A percentile compares a stretch with the other conserved stretches of the same genome.
These are phyloP conservation scores for Coemansia sp. DNA, from an alignment of 192 early-diverging fungal genomes.

Conservation along the genomic window DNA sequence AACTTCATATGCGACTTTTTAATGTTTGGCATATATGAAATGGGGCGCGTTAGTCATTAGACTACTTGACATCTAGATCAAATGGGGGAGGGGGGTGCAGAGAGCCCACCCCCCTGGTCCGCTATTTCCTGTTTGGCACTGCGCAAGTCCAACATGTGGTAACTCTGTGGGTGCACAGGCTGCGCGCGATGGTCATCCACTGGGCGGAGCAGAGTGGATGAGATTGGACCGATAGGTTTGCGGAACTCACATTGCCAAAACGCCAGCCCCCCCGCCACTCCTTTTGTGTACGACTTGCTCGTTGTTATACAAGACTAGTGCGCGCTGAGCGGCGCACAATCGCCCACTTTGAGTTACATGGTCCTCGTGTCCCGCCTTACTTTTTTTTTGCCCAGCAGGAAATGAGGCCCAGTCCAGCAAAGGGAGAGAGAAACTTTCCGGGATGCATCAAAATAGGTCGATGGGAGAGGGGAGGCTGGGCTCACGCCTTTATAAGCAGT, in stretches of 20 bases:
- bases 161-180: conserved; percentile 4
- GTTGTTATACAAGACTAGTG: background rate
- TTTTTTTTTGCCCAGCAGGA: background rate
- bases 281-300: background rate
- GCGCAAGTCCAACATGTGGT: background rate
- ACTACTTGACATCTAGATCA: background rate
- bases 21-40: background rate
- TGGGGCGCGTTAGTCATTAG: background rate
- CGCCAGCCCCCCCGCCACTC: background rate
- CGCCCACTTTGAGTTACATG: background rate
- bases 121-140: conserved; percentile 1
- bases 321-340: background rate
- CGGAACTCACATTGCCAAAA: conserved; percentile 6
- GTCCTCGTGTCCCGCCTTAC: conserved; percentile 1
- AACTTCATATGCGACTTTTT: background rate
- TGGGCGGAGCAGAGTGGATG: background rate
- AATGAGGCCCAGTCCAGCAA: conserved; percentile 10
- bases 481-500: conserved; percentile 6
- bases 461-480: conserved; percentile 1
- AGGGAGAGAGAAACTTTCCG: background rate
- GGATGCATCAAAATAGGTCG: conserved; percentile 14
- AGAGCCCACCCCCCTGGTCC: background rate
- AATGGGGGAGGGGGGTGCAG: background rate
- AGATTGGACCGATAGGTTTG: conserved; percentile 4
- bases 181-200: background rate